Base-by-base conservation (phyloP, 371 early-diverging fungal species). In the Lichtheimia ornata region DNA sequence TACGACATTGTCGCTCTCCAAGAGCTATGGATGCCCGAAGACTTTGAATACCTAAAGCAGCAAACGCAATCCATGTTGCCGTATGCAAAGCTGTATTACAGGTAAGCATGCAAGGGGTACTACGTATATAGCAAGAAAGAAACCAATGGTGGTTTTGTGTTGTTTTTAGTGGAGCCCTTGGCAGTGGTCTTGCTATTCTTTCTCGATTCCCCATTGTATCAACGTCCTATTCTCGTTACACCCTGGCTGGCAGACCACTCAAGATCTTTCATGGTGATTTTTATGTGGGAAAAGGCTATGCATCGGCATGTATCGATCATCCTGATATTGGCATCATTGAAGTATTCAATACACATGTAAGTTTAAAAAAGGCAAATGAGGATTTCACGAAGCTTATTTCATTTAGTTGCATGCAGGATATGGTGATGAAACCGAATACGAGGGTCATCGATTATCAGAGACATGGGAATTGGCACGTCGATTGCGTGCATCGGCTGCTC, bases 271-370 rank as follows among this genome's bases (percentile, higher is more conserved):
- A 85, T 49, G 88, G 88, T 0, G 88, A 88, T 59, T 88, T 73
- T 67, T 86, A 78, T 65, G 85, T 82, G 15, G 86, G 86, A 15
- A 88, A 88, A 73, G 81, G 83, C 0, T 76, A 73, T 65, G 86
- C 72, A 2, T 78, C 77, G 25, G 77, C 73, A 1, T 71, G 79
- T 28, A 66, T 88, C 43, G 67, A 74, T 3, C 86, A 86, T 64
- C 88, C 88, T 2, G 64, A 69, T 7, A 64, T 74, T 44, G 88
- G 86, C n/a, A 57, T 82, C 12, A 68, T 86, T 28, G 83, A 86
- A 51, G 72, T 88, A 11, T 88, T 81, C 54, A 86, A 84, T 17
- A 88, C 86, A 3, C 88, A 88, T 72, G 88, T 82, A 82, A 69
- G 74, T 20, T 22, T 9, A 35, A 9, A 5, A 28, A 0, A 4